Evolutionary conservation across 352 stramenopile species (phyloP).

Genomic region (Globisporangium cystogenes): DNA sequence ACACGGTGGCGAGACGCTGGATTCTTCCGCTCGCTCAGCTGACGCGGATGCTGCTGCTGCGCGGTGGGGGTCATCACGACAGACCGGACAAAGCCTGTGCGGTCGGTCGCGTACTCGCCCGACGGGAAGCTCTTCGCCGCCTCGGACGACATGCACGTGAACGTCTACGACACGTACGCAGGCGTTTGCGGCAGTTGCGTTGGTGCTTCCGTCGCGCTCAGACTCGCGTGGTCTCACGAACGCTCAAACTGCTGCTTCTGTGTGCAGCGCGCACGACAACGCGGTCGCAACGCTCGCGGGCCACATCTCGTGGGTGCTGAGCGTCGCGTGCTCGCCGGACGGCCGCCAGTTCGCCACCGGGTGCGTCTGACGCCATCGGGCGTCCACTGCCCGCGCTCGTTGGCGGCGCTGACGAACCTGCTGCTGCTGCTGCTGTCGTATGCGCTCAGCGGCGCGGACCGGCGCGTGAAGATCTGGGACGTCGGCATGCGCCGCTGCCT

Average conservation of each 20-base stretch:
- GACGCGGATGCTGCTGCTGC: background rate
- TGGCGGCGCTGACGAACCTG: background rate
- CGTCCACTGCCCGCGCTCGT: background rate
- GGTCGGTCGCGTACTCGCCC: constrained; percentile 76
- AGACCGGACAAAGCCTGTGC: constrained; percentile 87
- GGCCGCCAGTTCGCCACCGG: constrained; percentile 81
- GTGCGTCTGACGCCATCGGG: constrained; percentile 21
- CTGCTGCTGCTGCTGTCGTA: background rate
- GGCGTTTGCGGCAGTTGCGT: background rate
- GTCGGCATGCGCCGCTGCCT: constrained; percentile 83
- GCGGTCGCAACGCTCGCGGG: constrained; percentile 80
- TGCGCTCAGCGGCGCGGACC: constrained; percentile 60
- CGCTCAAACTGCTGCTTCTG: too few species aligned
- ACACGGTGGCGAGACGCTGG: background rate
- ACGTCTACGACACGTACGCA: constrained; percentile 90
- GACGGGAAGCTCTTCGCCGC: constrained; percentile 86
- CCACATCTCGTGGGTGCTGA: constrained; percentile 87
- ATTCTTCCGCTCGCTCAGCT: too few species aligned
- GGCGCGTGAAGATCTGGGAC: constrained; percentile 92
- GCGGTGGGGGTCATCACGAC: background rate
- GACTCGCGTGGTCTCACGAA: background rate
- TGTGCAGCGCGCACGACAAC: constrained; percentile 56
- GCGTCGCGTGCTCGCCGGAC: constrained; percentile 80
- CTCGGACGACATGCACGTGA: constrained; percentile 90
- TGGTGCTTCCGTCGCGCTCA: background rate